Base-by-base conservation (phyloP, 2,329 filamentous ascomycete genomes). In the Metarhizium humberi region DNA sequence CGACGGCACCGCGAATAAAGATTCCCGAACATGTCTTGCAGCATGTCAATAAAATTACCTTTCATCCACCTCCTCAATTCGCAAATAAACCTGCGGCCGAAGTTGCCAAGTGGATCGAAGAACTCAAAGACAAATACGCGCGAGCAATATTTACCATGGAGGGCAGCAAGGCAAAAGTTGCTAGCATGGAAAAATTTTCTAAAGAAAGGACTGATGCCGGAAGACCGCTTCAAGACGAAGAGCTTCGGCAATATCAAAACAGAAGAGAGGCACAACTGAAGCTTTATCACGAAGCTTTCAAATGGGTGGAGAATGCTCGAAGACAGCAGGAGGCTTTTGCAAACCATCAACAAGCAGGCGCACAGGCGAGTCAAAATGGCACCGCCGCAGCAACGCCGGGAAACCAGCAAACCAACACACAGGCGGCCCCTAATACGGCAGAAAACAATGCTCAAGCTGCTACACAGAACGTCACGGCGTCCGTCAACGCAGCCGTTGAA, bases 111-210 rank as follows among this genome's bases (percentile, higher is more conserved):
- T 81, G 77, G 76, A 63, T 76, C 2, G 69, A 74, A 7, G 75
- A 79, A 1, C 68, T 74, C 36, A 79, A 75, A 60, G 66, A 71
- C 0, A 73, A 71, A 54, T 80, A 82, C 56, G 68, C 70, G 0
- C 69, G 75, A 43, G 78, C 76, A 0, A 64, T 83, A 6, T 67
- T 75, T 59, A 71, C 73, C 2, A 80, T 82, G 71, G 79, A 82
- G 42, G 68, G 60, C 10, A 68, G 71, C 3, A 73, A 75, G 11
- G 62, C 59, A n/a, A 70, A 72, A 50, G 63, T 79, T 4, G 65
- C 65, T 2, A 65, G 66, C 51, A 66, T 80, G 53, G 77, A 81
- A 11, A 67, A 68, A 49, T 58, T 68, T 3, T 65, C 74, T 20
- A 73, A 74, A 51, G 73, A 76, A 18, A 68, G 76, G 25, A 65